Base-by-base conservation (phyloP, 225 moss, liverwort and hornwort species). In the Bryoerythrophyllum caledonicum region DNA sequence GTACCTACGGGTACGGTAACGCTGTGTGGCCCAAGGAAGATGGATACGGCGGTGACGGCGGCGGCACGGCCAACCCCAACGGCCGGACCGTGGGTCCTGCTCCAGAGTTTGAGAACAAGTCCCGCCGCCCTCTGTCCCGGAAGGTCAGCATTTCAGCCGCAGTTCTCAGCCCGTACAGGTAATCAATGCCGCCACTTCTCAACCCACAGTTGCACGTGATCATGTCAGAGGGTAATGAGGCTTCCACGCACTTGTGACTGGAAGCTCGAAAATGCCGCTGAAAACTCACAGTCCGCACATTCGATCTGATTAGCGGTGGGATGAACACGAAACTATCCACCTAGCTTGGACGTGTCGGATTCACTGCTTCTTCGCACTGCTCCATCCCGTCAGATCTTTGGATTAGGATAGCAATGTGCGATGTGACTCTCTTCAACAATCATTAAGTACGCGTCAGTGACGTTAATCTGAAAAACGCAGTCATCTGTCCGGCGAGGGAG, bases 81-180 rank as follows among this genome's bases (percentile, higher is more conserved):
- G 52, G 41, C 1, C 2, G 34, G 0, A 56, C 62, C 28, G 28
- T 80, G 12, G 86, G 84, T 0, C 7, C 68, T 0, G 4, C 48
- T 0, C 89, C 89, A 0, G 78, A 82, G 10, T 89, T 89, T 60
- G 78, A 84, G 10, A 26, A 74, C 15, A 84, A 78, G 56, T 63
- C 84, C 0, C 81, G 86, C 27, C 89, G 89, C 4, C 89, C 89
- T 30, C 54, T 89, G 24, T 86, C 89, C 2, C 72, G 89, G 14
- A 86, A 86, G 69, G 77, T 82, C 71, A 75, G 12, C 26, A 80
- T 89, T 16, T 86, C 89, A 9, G 80, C 86, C 4, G 86, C n/a
- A 32, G 76, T 86, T 44, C 84, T 89, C 2, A 86, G 84, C 0
- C 89, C 89, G 7, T 89, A 89, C 89, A 86, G 89, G 89, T 86